Percentiles rank a stretch among this genome's conserved stretches.
Evolutionary conservation across 768 basidiomycete species (phyloP).

Genomic region (Termitomyces sp.): DNA sequence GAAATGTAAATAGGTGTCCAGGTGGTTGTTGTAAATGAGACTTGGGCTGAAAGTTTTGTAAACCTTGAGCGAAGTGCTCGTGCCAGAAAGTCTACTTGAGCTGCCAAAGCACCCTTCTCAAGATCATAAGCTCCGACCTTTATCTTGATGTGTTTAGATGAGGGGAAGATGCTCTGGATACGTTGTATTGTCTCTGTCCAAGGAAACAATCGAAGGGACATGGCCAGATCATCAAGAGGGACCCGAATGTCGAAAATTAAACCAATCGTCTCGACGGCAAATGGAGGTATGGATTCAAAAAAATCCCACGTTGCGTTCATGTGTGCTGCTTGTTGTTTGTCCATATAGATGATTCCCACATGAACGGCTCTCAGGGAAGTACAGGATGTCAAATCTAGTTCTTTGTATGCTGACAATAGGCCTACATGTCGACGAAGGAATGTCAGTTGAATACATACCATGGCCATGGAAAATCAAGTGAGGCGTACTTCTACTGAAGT

Average conservation of each 20-base stretch:
- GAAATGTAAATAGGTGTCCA: background rate
- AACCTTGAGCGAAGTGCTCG: background rate
- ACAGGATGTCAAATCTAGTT: background rate
- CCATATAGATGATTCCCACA: no score
- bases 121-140: background rate
- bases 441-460: no score
- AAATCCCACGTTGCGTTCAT: no score
- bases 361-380: no score
- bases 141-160: background rate
- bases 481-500: no score
- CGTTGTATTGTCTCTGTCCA: background rate
- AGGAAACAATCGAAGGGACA: background rate
- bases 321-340: no score
- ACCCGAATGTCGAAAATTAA: background rate
- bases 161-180: background rate
- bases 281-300: background rate
- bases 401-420: no score
- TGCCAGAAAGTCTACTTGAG: background rate
- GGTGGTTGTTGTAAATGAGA: background rate
- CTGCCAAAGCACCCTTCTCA: background rate
- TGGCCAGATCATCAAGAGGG: no score
- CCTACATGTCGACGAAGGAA: no score
- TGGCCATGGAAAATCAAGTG: no score
- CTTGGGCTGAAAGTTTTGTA: background rate
- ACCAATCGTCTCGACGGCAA: background rate